Conservation (phyloP, 2,329 filamentous ascomycete species). For the Ceratocystis alfenasii region DNA sequence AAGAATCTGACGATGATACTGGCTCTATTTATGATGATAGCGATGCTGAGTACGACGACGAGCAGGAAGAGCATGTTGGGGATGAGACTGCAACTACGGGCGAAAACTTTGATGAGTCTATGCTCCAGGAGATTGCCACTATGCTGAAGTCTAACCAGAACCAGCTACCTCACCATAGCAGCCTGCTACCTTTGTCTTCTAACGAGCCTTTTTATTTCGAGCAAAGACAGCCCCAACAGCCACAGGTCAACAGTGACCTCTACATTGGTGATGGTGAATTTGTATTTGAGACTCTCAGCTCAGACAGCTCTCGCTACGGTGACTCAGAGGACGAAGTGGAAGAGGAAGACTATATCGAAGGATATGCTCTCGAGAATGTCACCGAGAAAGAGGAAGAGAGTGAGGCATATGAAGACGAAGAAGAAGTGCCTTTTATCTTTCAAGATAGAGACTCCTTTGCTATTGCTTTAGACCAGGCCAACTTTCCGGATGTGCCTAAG, state of each 20-base stretch:
- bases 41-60: conserved; percentile 26
- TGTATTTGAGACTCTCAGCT: not conserved
- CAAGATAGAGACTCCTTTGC: conserved; percentile 20
- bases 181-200: conserved; percentile 33
- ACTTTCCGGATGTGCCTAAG: conserved; percentile 15
- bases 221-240: not conserved
- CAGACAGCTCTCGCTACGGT: conserved; percentile 27
- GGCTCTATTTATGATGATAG: conserved; percentile 27
- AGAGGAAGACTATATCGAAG: conserved; percentile 11
- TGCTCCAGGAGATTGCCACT: conserved; percentile 52
- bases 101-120: conserved; percentile 49
- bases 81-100: conserved; percentile 32
- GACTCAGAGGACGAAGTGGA: conserved; percentile 23
- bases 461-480: conserved; percentile 10
- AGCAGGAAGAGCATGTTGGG: conserved; percentile 29
- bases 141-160: conserved; percentile 42
- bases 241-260: not conserved
- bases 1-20: conserved; percentile 33
- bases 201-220: conserved; percentile 25
- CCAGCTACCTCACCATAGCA: conserved; percentile 37
- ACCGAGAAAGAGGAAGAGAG: conserved; percentile 22
- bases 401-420: conserved; percentile 13
- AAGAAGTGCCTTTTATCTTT: conserved; percentile 15
- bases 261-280: not conserved
- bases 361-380: conserved; percentile 10